Base-by-base conservation (phyloP, 371 early-diverging fungal genomes). In the Gilbertella persicaria region DNA sequence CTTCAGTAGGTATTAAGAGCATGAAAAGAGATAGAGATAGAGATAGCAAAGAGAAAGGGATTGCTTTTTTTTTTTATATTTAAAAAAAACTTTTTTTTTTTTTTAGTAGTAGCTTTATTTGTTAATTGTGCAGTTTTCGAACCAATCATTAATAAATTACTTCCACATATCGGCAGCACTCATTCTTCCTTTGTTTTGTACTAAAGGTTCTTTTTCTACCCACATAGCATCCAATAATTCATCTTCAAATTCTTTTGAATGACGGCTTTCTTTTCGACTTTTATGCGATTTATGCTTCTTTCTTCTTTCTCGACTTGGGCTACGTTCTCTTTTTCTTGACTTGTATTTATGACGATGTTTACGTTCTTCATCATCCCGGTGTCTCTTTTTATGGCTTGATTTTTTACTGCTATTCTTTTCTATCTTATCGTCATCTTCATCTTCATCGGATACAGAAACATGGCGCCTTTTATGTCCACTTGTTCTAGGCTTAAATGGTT, bases 191-290 rank as follows among this genome's bases (percentile, higher is more conserved):
- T 46, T 38, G 10, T 28, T 4, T 7, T 30, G 19, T 17, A 45
- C 24, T n/a, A n/a, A n/a, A 17, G 55, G 60, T 30, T 65, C 61
- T 45, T 69, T 75, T 55, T 75, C 76, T 1, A 75, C 73, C 76
- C 76, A 75, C 41, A 58, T 46, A 0, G 37, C 64, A 37, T 63
- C 64, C 35, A 49, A 41, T 4, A 63, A 45, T 4, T 50, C 60
- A 24, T 68, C 73, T 21, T 50, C 58, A 33, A 33, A 33, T 24
- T 62, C 35, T 17, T 40, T 39, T n/a, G 47, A 28, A 50, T 29
- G 24, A 2, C 51, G 62, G 40, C 50, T 62, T 59, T 35, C 50
- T 7, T 48, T 50, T 14, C 48, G 47, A 1, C 50, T 33, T 3
- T 13, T 36, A 37, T 52, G 43, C n/a, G n/a, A n/a, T n/a, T 54